Conservation (phyloP, 2,329 filamentous ascomycete species). For the Juglanconis oblonga region DNA sequence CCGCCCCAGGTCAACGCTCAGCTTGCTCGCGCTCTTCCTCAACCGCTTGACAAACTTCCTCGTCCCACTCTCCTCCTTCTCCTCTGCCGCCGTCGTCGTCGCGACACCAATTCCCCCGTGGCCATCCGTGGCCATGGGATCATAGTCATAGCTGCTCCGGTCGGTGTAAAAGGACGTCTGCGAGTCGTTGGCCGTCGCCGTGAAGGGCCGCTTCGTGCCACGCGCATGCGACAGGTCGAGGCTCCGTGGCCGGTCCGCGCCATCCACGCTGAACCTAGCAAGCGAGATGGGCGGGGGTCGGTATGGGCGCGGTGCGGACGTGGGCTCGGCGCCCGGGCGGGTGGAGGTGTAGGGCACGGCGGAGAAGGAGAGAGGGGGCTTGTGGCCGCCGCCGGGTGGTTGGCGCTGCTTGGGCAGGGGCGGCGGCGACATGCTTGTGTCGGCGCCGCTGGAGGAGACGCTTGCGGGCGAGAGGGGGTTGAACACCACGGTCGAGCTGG, state of each 20-base stretch:
- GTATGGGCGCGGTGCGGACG: neutral
- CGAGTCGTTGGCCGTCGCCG: conserved; percentile 5
- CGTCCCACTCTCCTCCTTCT: conserved; percentile 23
- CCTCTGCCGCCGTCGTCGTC: conserved; percentile 26
- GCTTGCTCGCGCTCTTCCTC: conserved; percentile 46
- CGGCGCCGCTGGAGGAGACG: neutral
- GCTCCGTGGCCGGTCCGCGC: conserved; percentile 4
- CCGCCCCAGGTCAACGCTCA: conserved; percentile 38
- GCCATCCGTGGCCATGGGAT: conserved; percentile 27
- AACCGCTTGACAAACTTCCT: conserved; percentile 49
- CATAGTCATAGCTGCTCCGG: conserved; percentile 43
- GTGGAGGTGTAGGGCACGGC: conserved; percentile 8
- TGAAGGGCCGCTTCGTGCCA: conserved; percentile 29
- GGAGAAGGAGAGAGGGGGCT: conserved; percentile 8
- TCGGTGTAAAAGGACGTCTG: conserved; percentile 7
- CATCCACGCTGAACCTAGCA: conserved; percentile 13
- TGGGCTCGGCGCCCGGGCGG: neutral
- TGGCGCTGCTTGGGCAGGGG: neutral
- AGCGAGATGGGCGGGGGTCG: conserved; percentile 10
- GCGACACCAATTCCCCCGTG: conserved; percentile 23
- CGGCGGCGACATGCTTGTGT: neutral
- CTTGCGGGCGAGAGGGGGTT: neutral
- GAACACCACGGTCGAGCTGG: neutral
- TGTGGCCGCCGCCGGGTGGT: neutral
- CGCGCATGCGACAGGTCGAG: conserved; percentile 23